Percentiles rank a stretch among this genome's conserved stretches.
phyloP scores from a whole-genome alignment of 73 alveolate genomes.

The Vitrella brassicaformis region DNA sequence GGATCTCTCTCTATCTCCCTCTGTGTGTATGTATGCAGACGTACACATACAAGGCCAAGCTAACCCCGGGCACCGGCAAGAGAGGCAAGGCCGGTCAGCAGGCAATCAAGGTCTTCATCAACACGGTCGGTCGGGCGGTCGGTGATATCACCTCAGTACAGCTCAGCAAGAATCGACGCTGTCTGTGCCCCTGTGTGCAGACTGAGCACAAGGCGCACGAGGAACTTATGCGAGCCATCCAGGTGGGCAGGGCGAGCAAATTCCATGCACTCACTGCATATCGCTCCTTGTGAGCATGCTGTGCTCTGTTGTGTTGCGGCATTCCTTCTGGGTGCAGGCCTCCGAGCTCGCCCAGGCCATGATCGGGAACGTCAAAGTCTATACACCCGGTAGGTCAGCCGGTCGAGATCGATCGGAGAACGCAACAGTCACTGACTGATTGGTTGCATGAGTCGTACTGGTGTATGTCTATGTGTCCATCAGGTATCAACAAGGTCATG shows the following conservation, averaged over 20 bases:
- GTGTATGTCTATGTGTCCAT: neutral
- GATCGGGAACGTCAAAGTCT: neutral
- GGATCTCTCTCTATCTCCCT: too few relatives aligned
- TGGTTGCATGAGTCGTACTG: too few relatives aligned
- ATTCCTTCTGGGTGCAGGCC: too few relatives aligned
- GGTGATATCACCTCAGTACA: too few relatives aligned
- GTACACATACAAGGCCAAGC: conserved; percentile 52
- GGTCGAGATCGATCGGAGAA: too few relatives aligned
- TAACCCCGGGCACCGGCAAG: conserved; percentile 52
- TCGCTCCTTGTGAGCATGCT: too few relatives aligned
- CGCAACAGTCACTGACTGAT: too few relatives aligned
- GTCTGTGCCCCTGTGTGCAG: neutral
- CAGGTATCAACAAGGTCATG: neutral
- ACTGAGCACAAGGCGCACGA: neutral
- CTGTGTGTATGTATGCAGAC: too few relatives aligned
- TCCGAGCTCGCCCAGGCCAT: too few relatives aligned
- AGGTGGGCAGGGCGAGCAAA: neutral
- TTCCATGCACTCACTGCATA: neutral
- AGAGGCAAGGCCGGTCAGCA: conserved; percentile 48
- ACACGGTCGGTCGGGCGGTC: too few relatives aligned
- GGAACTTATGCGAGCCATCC: neutral
- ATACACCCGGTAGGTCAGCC: too few relatives aligned
- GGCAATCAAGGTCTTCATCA: neutral
- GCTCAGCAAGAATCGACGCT: neutral
- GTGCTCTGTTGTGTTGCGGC: too few relatives aligned